Evolutionary conservation across 2,329 filamentous ascomycete species (phyloP), one percentile per base, ranked within the genome.

Genomic region (Celoporthe dispersa): DNA sequence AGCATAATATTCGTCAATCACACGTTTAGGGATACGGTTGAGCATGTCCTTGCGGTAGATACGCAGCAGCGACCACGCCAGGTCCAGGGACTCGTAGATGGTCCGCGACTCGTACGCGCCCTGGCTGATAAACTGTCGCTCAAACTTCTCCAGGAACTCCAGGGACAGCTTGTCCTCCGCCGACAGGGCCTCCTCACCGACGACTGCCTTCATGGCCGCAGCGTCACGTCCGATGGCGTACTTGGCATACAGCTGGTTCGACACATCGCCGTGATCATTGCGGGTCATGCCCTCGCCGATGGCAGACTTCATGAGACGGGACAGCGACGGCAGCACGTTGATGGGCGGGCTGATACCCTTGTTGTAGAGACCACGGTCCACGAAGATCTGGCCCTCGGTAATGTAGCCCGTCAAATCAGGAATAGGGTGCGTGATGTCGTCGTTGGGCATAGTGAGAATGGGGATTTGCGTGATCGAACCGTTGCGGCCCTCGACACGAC

Each of bases 391-490:
- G 57, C 96, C 97, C 84, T 99, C 96, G 28, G 96, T 99, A 80
- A 99, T 99, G 85, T 98, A 99, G 69, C 96, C 96, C 73, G 96
- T 99, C 85, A 99, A 86, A 86, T 99, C 96, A 73, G 97, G 97
- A 80, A 99, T 99, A 55, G 96, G 97, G 81, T 99, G 96, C 59
- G 96, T 99, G 80, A 99, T 99, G 84, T 99, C 95, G 80, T 99
- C 95, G 89, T 99, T 99, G 78, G 96, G 96, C 96, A 99, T 99
- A 76, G 96, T 98, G 84, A 99, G 83, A 80, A 99, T 99, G 71
- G 96, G 96, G 78, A 99, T 98, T 84, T 99, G 96, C 28, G 97
- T 99, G 78, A 99, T 99, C 77, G 96, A 99, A 72, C 97, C 96
- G 78, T 98, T 98, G 77, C 97, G 93, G 76, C 97, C 97, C 78